Conservation (phyloP, 441 rosid genomes). For the Adansonia madagascariensis region DNA sequence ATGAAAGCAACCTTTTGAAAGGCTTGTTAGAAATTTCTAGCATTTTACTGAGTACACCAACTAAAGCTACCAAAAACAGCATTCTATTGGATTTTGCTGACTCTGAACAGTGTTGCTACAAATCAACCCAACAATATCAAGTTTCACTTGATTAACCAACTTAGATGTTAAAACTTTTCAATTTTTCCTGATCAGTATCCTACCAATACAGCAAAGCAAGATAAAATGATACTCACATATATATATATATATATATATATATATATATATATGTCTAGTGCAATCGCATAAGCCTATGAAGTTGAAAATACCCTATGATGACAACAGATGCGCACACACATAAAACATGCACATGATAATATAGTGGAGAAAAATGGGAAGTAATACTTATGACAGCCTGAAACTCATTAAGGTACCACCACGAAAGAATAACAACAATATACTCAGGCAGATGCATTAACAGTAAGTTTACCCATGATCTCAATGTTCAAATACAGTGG, state of each 20-base stretch:
- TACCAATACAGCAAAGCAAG: background rate
- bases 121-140: background rate
- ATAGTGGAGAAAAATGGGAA: conserved; percentile 12
- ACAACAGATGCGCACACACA: background rate
- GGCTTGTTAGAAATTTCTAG: background rate
- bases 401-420: background rate
- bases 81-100: background rate
- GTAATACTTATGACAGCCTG: background rate
- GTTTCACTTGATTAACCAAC: background rate
- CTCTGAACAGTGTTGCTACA: background rate
- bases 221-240: background rate
- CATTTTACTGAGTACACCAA: background rate
- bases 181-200: no score
- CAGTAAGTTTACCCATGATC: conserved; percentile 11
- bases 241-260: background rate
- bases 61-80: conserved; percentile 4
- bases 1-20: background rate
- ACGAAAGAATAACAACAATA: background rate
- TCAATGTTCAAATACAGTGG: background rate
- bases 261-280: background rate
- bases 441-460: background rate
- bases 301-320: background rate
- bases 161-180: background rate
- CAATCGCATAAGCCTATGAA: background rate
- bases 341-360: background rate